A percentile compares a stretch with the other conserved stretches of the same genome.
Evolutionary conservation across 169 alveolate genomes (phyloP).

Genomic region (Neospora caninum): DNA sequence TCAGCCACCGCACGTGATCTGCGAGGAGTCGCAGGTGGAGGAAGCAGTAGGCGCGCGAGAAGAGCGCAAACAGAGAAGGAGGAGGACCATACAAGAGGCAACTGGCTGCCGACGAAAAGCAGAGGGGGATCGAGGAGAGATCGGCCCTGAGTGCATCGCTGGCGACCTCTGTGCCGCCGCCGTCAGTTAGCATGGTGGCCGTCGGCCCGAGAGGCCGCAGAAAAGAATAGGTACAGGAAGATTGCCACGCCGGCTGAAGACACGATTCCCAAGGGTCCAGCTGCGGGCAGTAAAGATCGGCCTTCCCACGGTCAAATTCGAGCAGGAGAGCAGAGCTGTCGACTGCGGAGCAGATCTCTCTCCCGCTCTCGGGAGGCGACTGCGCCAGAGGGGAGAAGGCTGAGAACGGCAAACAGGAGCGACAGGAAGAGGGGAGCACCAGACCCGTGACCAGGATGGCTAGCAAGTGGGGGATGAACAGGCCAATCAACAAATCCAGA

Average conservation of each 20-base stretch:
- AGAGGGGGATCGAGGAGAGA: background rate
- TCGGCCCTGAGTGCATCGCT: background rate
- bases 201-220: background rate
- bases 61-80: constrained; percentile 49
- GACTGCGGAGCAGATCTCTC: background rate
- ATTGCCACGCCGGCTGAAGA: background rate
- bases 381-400: background rate
- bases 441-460: constrained; percentile 39
- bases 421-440: constrained; percentile 35
- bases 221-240: background rate
- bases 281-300: background rate
- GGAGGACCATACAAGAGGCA: constrained; percentile 44
- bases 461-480: constrained; percentile 56
- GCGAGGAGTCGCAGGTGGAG: constrained; percentile 48
- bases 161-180: background rate
- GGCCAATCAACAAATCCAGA: constrained; percentile 54
- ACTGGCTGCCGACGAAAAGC: constrained; percentile 29
- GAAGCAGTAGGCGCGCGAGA: constrained; percentile 61
- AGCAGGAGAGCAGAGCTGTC: background rate
- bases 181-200: background rate
- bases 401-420: background rate
- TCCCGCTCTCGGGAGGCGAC: background rate
- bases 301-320: background rate
- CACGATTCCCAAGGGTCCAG: background rate
- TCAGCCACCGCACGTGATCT: constrained; percentile 64